Base-by-base conservation (phyloP, 139 green algal genomes). In the Mychonastes homosphaera region DNA sequence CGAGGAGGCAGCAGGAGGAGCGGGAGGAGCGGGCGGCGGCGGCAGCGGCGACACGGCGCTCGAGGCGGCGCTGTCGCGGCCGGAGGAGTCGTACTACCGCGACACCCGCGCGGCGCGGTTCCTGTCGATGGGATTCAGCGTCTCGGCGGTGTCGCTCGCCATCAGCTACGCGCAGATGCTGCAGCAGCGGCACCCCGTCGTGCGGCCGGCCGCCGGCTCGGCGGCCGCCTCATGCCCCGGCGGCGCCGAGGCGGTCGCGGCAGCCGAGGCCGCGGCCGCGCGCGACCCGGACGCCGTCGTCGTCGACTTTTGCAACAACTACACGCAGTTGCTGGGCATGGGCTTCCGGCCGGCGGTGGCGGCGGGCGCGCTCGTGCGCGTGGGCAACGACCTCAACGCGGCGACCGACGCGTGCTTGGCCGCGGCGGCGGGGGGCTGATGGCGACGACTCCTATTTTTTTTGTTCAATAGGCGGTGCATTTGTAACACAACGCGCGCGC, bases 321-420 rank as follows among this genome's bases (percentile, higher is more conserved):
- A 50, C 19, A 64, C 60, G 26, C 58, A 68, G 55, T 55, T 76
- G 29, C 32, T 55, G 27, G 63, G 30, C 21, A 76, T 76, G 69
- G 53, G 57, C 50, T 76, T 76, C 45, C 24, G 21, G 4, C 19
- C 62, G 23, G 13, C 51, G 4, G 29, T 71, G 48, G 69, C 69
- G n/a, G 69, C 63, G 40, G 69, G 62, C 1, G 69, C 69, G 24
- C 62, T 76, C 13, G 34, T 65, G n/a, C 41, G 49, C 30, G 41
- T 47, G 15, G 52, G 57, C 15, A 57, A 52, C 3, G 58, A 76
- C 40, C 6, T 67, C n/a, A 40, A 56, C 26, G 62, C 57, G 6
- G 69, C 69, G 30, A 58, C 62, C 5, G 64, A 74, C 41, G 10
- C 58, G 1, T 62, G 62, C 34, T 50, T 69, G 8, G 50, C 66